These are phyloP conservation scores for Tylopilus cervinicoccineus DNA, from an alignment of 768 basidiomycete species.

Conservation along the genomic window DNA sequence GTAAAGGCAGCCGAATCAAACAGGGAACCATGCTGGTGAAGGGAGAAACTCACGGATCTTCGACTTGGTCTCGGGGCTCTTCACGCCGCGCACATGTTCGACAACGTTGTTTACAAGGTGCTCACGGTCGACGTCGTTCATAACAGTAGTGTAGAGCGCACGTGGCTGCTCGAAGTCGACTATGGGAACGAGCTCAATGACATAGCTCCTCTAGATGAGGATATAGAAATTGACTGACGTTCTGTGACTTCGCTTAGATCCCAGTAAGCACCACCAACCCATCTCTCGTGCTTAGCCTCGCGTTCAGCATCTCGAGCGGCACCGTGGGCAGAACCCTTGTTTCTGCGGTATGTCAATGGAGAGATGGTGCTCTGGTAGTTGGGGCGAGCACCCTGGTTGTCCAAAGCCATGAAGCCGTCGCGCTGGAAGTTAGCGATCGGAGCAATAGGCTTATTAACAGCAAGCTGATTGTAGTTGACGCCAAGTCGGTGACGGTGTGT, in stretches of 20 bases:
- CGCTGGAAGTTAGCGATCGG: slow-evolving; percentile 91
- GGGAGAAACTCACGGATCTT: slow-evolving; percentile 58
- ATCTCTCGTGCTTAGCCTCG: slow-evolving; percentile 63
- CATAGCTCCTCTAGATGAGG: neutral
- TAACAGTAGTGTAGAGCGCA: slow-evolving; percentile 62
- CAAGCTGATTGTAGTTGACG: slow-evolving; percentile 78
- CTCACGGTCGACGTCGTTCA: slow-evolving; percentile 54
- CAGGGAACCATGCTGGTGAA: neutral
- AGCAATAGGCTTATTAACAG: slow-evolving; percentile 75
- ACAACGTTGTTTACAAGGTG: slow-evolving; percentile 67
- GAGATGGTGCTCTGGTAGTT: slow-evolving; percentile 82
- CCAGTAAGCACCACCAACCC: slow-evolving; percentile 63
- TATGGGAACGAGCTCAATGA: slow-evolving; percentile 22
- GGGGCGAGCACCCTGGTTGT: slow-evolving; percentile 80
- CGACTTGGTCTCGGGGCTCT: slow-evolving; percentile 55
- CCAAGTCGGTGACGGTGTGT: slow-evolving; percentile 85
- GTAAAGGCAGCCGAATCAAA: slow-evolving; percentile 2
- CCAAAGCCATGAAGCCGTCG: slow-evolving; percentile 63
- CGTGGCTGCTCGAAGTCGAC: slow-evolving; percentile 87
- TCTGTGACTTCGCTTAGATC: slow-evolving; percentile 76
- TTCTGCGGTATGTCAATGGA: slow-evolving; percentile 61
- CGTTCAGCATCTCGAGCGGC: slow-evolving; percentile 36
- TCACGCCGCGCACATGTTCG: slow-evolving; percentile 58
- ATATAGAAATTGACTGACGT: slow-evolving; percentile 48
- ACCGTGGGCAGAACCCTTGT: slow-evolving; percentile 44